Evolutionary conservation across 257 asterid genomes (phyloP).

Genomic region (Capsicum rhomboideum): DNA sequence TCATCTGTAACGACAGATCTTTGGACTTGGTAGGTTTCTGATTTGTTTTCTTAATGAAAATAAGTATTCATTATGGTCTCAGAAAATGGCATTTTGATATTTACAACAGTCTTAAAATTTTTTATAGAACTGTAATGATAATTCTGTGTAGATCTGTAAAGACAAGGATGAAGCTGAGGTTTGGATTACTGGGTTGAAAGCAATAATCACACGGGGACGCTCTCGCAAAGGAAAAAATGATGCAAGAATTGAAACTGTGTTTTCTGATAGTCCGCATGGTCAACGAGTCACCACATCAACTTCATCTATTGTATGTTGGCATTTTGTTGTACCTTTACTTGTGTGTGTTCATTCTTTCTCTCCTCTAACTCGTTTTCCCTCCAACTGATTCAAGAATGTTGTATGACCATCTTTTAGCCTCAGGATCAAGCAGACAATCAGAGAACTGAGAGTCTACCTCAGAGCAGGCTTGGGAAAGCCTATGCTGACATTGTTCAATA

Average conservation of each 20-base stretch:
- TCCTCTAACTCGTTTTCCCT: constrained; percentile 2
- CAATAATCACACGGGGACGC: constrained; percentile 53
- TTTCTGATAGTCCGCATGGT: constrained; percentile 40
- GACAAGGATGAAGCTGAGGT: constrained; percentile 97
- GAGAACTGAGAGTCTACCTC: constrained; percentile 33
- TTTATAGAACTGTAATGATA: background rate
- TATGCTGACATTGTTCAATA: constrained; percentile 61
- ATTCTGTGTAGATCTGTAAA: constrained; percentile 64
- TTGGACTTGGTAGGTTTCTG: constrained; percentile 78
- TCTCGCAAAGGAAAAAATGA: constrained; percentile 39
- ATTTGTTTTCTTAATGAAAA: constrained; percentile 4
- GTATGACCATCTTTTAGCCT: constrained; percentile 9
- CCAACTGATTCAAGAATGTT: background rate
- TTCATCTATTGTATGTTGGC: constrained; percentile 36
- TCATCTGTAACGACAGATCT: constrained; percentile 66
- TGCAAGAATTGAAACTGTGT: constrained; percentile 29
- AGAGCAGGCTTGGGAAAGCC: constrained; percentile 64
- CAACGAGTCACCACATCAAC: constrained; percentile 35
- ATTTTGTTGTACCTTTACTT: constrained; percentile 5
- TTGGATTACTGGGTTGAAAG: constrained; percentile 82
- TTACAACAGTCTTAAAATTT: background rate
- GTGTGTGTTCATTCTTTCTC: background rate
- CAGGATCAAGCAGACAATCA: constrained; percentile 53
- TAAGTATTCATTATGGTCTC: background rate
- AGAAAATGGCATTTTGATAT: background rate